Conservation (phyloP, 129 eudicot genomes). For the Heracleum sosnowskyi region DNA sequence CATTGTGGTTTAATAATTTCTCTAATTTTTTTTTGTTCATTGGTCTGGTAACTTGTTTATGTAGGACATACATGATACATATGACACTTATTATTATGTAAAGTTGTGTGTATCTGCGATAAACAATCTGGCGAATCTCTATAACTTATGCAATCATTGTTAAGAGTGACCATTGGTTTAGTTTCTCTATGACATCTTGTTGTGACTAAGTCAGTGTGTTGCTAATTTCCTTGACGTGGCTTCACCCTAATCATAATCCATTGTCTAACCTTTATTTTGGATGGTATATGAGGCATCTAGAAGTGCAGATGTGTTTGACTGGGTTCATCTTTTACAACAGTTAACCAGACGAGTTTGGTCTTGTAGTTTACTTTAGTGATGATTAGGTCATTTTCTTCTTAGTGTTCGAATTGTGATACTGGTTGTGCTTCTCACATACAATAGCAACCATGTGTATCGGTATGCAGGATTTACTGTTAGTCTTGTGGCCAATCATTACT, state of each 20-base stretch:
- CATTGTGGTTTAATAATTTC: neutral
- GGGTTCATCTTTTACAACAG: neutral
- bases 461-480: too few species aligned
- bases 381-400: neutral
- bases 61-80: neutral
- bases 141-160: too few species aligned
- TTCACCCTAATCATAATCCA: neutral
- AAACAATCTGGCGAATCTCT: too few species aligned
- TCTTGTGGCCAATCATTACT: neutral
- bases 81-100: neutral
- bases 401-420: neutral
- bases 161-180: too few species aligned
- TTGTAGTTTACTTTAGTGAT: neutral
- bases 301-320: neutral
- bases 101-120: too few species aligned
- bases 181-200: too few species aligned
- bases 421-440: neutral
- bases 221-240: neutral
- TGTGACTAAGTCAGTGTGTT: neutral
- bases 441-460: neutral
- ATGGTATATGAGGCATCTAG: neutral
- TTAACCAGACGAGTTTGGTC: too few species aligned
- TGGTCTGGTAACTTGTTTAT: neutral
- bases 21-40: neutral
- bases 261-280: neutral